Percentiles rank a stretch among this genome's conserved stretches.
Evolutionary conservation across 139 green algal species (phyloP).

Genomic region (Limnomonas spitsbergensis): DNA sequence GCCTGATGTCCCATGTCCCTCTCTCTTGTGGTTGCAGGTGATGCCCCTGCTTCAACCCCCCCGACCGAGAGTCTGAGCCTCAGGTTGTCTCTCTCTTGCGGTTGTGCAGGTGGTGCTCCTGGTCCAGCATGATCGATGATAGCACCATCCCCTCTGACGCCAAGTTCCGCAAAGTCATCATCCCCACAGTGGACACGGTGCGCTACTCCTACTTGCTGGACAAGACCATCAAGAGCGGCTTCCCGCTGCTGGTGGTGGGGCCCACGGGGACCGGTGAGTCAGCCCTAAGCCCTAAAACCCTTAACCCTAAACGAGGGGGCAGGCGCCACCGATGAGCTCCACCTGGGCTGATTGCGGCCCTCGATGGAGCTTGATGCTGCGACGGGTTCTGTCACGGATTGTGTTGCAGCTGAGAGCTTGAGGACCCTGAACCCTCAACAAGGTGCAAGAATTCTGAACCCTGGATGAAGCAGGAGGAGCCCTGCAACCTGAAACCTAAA

Average conservation of each 20-base stretch:
- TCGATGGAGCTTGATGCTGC: neutral
- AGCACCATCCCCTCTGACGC: constrained; percentile 34
- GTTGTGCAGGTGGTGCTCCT: constrained; percentile 38
- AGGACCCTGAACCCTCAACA: too few relatives aligned
- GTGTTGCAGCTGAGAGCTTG: too few relatives aligned
- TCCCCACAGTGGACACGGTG: constrained; percentile 64
- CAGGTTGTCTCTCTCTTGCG: too few relatives aligned
- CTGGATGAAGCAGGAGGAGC: too few relatives aligned
- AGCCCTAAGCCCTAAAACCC: too few relatives aligned
- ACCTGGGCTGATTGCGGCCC: neutral
- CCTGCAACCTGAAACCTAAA: too few relatives aligned
- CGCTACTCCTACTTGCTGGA: constrained; percentile 73
- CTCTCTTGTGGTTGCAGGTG: constrained; percentile 1
- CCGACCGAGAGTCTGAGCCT: too few relatives aligned
- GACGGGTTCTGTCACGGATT: too few relatives aligned
- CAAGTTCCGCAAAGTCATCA: constrained; percentile 59
- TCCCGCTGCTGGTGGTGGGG: constrained; percentile 63
- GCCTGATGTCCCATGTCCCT: too few relatives aligned
- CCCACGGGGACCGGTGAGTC: constrained; percentile 56
- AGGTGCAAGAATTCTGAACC: too few relatives aligned
- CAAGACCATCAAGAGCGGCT: constrained; percentile 41
- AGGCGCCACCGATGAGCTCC: too few relatives aligned
- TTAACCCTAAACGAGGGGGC: neutral
- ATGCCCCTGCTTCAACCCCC: too few relatives aligned
- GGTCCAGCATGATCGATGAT: constrained; percentile 33